A percentile compares a stretch with the other conserved stretches of the same genome.
These are phyloP conservation scores for Aspergillus brunneoviolaceus DNA, from an alignment of 2,329 filamentous ascomycete genomes.

Conservation along the genomic window DNA sequence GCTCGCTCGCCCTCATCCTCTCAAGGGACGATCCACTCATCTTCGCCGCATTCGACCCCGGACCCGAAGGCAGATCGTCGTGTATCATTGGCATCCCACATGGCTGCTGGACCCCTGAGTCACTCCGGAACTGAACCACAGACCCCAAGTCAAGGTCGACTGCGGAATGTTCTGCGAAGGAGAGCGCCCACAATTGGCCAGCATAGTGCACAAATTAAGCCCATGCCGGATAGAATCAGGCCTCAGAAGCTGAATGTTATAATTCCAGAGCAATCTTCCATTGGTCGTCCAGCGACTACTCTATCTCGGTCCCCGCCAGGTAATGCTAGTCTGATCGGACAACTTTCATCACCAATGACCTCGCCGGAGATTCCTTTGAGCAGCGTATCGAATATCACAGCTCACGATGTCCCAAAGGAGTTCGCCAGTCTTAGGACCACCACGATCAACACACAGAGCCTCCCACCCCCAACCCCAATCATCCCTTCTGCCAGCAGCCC, in stretches of 20 bases:
- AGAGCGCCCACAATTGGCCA: conserved; percentile 44
- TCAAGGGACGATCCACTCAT: conserved; percentile 26
- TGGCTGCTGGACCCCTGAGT: conserved; percentile 11
- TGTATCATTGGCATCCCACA: conserved; percentile 6
- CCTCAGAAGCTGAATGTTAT: conserved; percentile 33
- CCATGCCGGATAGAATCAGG: conserved; percentile 9
- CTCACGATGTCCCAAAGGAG: conserved; percentile 35
- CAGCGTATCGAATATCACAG: conserved; percentile 17
- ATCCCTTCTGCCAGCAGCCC: conserved; percentile 44
- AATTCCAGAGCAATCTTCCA: conserved; percentile 26
- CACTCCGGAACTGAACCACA: conserved; percentile 20
- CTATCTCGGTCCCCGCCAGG: conserved; percentile 12
- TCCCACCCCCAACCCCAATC: conserved; percentile 40
- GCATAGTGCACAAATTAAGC: conserved; percentile 25
- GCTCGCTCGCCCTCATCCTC: conserved; percentile 31
- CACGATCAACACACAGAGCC: conserved; percentile 33
- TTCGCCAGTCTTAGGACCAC: conserved; percentile 39
- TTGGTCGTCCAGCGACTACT: conserved; percentile 17
- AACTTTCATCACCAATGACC: conserved; percentile 15
- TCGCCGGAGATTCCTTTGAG: conserved; percentile 17
- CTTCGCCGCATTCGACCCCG: conserved; percentile 13
- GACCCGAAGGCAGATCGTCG: conserved; percentile 9
- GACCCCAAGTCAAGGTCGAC: conserved; percentile 24
- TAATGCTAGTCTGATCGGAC: conserved; percentile 14
- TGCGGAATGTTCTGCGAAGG: conserved; percentile 43